phyloP scores from a whole-genome alignment of 2,329 filamentous ascomycete genomes.

The Clarireedia homoeocarpa region DNA sequence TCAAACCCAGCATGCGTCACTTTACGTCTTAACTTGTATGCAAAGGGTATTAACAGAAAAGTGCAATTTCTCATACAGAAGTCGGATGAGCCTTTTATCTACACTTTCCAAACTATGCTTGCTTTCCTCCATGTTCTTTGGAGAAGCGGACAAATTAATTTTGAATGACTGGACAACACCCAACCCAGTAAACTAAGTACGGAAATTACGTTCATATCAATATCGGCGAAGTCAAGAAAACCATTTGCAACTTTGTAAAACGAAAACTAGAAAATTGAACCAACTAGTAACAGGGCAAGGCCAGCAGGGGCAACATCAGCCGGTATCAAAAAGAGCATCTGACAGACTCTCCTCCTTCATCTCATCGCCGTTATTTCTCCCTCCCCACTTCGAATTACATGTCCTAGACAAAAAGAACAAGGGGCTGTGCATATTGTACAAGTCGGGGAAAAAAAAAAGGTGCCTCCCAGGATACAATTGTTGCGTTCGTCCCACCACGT shows the following conservation, averaged over 20 bases:
- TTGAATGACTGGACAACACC: not conserved
- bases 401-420: conserved; percentile 3
- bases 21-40: not conserved
- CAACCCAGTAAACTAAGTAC: too few species aligned
- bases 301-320: conserved; percentile 10
- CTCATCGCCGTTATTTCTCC: conserved; percentile 1
- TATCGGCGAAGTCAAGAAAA: conserved; percentile 10
- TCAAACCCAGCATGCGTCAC: not conserved
- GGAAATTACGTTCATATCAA: not conserved
- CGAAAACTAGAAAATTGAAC: conserved; percentile 8
- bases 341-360: conserved; percentile 2
- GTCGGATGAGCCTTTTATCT: conserved; percentile 4
- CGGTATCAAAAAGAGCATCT: conserved; percentile 9
- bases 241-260: conserved; percentile 10
- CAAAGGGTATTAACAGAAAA: not conserved
- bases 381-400: conserved; percentile 7
- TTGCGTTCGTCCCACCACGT: not conserved
- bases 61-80: not conserved
- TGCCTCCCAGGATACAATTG: conserved; percentile 4
- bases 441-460: conserved; percentile 3
- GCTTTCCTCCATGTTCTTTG: not conserved
- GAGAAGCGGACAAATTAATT: not conserved
- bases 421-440: conserved; percentile 10
- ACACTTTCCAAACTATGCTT: conserved; percentile 9
- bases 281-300: conserved; percentile 1